phyloP scores from a whole-genome alignment of 805 yeast species.

The Komagataella populi region DNA sequence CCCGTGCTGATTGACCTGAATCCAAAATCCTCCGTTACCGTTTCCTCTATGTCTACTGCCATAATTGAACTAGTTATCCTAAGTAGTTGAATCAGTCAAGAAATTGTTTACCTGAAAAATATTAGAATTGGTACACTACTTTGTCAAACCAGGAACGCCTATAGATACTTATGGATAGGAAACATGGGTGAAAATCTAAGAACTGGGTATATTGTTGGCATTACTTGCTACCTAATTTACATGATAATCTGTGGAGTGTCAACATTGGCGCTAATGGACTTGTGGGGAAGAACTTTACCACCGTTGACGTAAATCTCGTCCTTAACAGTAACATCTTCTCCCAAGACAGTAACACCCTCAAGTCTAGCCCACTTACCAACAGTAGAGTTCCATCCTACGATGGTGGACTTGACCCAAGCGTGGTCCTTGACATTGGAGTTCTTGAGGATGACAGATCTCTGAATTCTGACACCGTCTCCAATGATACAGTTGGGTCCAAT shows the following conservation, averaged over 20 bases:
- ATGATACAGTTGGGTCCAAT: conserved; percentile 93
- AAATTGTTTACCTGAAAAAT: background rate
- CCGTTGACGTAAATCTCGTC: conserved; percentile 98
- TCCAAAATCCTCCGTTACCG: conserved; percentile 25
- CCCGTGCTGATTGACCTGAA: conserved; percentile 23
- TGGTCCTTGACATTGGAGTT: conserved; percentile 91
- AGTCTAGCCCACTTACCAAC: conserved; percentile 99
- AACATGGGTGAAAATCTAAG: background rate
- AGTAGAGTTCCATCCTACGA: conserved; percentile 98
- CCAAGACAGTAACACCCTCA: conserved; percentile 94
- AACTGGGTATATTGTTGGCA: background rate
- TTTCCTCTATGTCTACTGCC: background rate
- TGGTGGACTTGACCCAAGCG: conserved; percentile 95
- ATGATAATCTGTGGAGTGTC: conserved; percentile 97
- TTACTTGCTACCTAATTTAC: conserved; percentile 29
- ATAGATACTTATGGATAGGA: no score
- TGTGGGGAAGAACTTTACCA: conserved; percentile 98
- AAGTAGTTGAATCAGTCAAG: background rate
- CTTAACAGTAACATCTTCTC: conserved; percentile 97
- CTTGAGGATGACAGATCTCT: conserved; percentile 84
- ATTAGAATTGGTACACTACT: background rate
- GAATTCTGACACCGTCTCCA: conserved; percentile 98
- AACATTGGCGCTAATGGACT: conserved; percentile 89
- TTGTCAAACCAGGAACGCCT: background rate
- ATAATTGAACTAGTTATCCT: background rate